Evolutionary conservation across 208 protist species (phyloP), one percentile per base, ranked within the genome.

Genomic region (Acanthamoeba polyphaga): DNA sequence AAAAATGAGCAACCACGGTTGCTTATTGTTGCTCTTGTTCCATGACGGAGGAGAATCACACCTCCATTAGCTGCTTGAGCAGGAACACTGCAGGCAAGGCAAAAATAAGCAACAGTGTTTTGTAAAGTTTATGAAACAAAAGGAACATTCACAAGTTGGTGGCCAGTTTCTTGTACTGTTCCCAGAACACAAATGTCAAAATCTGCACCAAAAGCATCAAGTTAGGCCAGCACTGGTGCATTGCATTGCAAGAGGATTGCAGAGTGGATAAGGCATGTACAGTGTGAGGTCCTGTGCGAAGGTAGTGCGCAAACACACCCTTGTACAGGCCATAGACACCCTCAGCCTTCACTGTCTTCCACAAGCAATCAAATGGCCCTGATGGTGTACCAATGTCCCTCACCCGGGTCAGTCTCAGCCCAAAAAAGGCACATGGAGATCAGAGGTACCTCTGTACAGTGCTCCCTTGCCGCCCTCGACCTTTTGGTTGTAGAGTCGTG

Each of bases 401-500:
- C 53, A 19, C 34, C 17, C 0, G 53, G 9, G 53, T 12, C 53
- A 60, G 17, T 9, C 12, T 24, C 15, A 60, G 17, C 55, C 55
- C 62, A 68, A 60, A 60, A 60, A 60, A 60, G 55, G 22, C 55
- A 60, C 12, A 4, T 15, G 66, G 10, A 34, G 70, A 24, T 12
- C 70, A 78, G 62, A 29, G n/a, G 70, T 10, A 74, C 58, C 85
- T 70, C 8, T 58, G 43, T 95, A 95, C 6, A 93, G 80, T 5
- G 76, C 43, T 29, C 85, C 94, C 38, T 85, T 62, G 38, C 62
- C 60, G 8, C 85, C 62, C 85, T 72, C 85, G 4, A 85, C 78
- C 66, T 95, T 94, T 88, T 96, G 95, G 32, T 95, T 95, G 95
- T 96, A 96, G 43, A 96, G 58, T 38, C 96, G 94, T 0, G 96